These are phyloP conservation scores for Eutrema yunnanense DNA, from an alignment of 345 rosid species.

Conservation along the genomic window DNA sequence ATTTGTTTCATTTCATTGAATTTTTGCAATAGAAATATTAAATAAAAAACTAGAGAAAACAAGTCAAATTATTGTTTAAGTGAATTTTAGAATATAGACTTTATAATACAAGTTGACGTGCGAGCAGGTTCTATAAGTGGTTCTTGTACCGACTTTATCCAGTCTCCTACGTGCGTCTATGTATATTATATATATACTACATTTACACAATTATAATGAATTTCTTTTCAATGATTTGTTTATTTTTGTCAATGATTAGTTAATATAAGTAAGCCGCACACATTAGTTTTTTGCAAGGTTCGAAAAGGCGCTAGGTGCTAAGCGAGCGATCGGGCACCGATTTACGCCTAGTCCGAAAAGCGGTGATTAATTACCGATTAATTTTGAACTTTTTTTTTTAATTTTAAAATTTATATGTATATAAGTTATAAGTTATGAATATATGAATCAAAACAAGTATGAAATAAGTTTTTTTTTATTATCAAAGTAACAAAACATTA, in stretches of 20 bases:
- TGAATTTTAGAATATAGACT: not conserved
- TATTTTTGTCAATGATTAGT: not conserved
- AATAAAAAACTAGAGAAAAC: not conserved
- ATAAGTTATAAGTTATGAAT: no score
- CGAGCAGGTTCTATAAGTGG: constrained; percentile 23
- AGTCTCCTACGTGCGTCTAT: not conserved
- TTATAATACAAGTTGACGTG: constrained; percentile 14
- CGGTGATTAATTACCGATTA: no score
- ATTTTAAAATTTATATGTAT: no score
- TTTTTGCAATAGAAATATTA: not conserved
- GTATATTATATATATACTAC: no score
- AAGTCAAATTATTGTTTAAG: constrained; percentile 27
- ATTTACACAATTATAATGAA: not conserved
- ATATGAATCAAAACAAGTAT: no score
- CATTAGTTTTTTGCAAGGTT: not conserved
- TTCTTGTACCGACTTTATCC: no score
- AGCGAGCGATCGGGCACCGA: no score
- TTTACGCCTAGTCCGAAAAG: no score
- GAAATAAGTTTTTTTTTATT: no score
- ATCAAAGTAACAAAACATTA: no score
- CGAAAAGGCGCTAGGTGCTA: no score
- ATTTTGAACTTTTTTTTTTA: no score
- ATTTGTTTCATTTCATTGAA: constrained; percentile 18
- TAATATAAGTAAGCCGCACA: not conserved
- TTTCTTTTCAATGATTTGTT: not conserved